Percentiles rank a stretch among this genome's conserved stretches.
phyloP scores from a whole-genome alignment of 176 grass and related monocot genomes.

The Coix lacrymajobi region DNA sequence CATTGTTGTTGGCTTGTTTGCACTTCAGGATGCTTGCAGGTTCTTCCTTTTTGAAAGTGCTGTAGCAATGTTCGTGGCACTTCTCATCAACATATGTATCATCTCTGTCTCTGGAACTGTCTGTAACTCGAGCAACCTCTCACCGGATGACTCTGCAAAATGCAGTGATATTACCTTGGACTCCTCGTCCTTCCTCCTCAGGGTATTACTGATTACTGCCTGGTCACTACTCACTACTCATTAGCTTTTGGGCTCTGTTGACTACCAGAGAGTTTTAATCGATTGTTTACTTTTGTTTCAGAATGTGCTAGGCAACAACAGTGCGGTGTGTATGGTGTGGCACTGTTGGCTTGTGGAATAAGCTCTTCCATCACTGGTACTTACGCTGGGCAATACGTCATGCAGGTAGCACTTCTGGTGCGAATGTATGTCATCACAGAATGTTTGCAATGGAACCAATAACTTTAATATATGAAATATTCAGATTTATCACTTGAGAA shows the following conservation, averaged over 20 bases:
- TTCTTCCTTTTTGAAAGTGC: slow-evolving; percentile 72
- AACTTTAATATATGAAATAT: not conserved
- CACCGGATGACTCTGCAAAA: slow-evolving; percentile 24
- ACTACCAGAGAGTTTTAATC: not conserved
- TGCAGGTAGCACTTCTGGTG: slow-evolving; percentile 46
- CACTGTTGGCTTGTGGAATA: slow-evolving; percentile 69
- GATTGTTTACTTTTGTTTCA: slow-evolving; percentile 16
- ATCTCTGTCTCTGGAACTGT: slow-evolving; percentile 49
- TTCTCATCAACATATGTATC: slow-evolving; percentile 69
- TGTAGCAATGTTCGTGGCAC: slow-evolving; percentile 60
- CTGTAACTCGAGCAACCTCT: slow-evolving; percentile 37
- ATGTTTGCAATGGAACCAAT: not conserved
- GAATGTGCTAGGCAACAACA: slow-evolving; percentile 66
- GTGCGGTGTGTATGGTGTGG: slow-evolving; percentile 56
- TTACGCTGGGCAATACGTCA: slow-evolving; percentile 68
- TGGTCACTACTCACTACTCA: not conserved
- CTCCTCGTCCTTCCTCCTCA: slow-evolving; percentile 66
- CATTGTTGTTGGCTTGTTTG: not conserved
- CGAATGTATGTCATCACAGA: not conserved
- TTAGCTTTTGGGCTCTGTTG: not conserved
- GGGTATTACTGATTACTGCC: slow-evolving; percentile 16
- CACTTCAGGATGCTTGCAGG: slow-evolving; percentile 50
- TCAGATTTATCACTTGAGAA: not conserved
- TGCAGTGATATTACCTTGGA: slow-evolving; percentile 53
- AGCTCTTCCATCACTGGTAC: slow-evolving; percentile 80